Base-by-base conservation (phyloP, 495 filamentous ascomycete genomes). In the Penicillium odoratum region DNA sequence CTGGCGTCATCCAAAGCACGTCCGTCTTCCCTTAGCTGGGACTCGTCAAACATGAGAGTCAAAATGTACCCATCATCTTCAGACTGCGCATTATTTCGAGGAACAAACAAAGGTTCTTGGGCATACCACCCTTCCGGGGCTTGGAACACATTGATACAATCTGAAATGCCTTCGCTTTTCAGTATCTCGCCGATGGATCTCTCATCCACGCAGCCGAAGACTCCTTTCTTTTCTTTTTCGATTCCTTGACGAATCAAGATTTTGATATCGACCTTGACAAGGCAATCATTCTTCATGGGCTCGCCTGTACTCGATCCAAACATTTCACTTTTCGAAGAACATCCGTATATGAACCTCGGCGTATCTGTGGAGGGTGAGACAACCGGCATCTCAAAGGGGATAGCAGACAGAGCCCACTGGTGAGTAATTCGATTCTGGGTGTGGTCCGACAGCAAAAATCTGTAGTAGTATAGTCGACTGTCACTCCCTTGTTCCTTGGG, bases 381-480 rank as follows among this genome's bases (percentile, higher is more conserved):
- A 9, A 58, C 36, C 1, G 56, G 56, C 49, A 58, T 58, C n/a
- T 58, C 56, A n/a, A 58, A 34, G 0, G 56, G 49, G 15, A 58
- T 48, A 9, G 56, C 50, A 3, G 56, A 58, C 7, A 58, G 13
- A 13, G 42, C 49, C 56, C 49, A 53, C 48, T 58, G 56, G 11
- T 58, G 42, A 1, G 38, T 38, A 10, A 58, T 52, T 0, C 5
- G 7, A 7, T 52, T 53, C 1, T 42, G 38, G 6, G 38, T 25
- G 5, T 58, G 26, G 15, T 40, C 42, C 16, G 49, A 53, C 9
- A 53, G 56, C 26, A 47, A 16, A 63, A 88, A 88, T 40, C 72
- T 69, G 61, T 87, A 88, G 58, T 87, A 88, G 62, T 88, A 88
- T 5, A 89, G 74, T 25, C 85, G 79, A 55, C 84, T 87, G 60